These are phyloP conservation scores for Juglanconis juglandina DNA, from an alignment of 2,329 filamentous ascomycete species.

Conservation along the genomic window DNA sequence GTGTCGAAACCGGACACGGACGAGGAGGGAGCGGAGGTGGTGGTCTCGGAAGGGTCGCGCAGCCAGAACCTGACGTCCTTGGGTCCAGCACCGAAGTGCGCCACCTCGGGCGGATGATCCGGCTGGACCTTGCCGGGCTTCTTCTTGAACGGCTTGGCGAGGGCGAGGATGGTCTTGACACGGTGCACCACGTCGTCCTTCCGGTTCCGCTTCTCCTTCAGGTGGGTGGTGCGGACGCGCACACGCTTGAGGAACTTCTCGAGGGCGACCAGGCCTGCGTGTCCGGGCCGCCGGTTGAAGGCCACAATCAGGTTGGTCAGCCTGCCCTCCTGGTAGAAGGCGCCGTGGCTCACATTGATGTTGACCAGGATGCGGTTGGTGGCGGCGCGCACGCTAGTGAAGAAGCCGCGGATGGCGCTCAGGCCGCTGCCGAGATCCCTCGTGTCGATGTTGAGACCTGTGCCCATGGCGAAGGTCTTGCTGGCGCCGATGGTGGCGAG, in stretches of 20 bases:
- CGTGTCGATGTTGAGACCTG: background rate
- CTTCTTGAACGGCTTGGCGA: conserved; percentile 26
- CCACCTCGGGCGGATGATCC: conserved; percentile 25
- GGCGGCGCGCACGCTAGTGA: conserved; percentile 31
- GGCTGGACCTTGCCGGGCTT: conserved; percentile 29
- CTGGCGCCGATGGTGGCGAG: conserved; percentile 27
- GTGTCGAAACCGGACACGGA: background rate
- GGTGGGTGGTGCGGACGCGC: conserved; percentile 36
- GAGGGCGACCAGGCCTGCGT: conserved; percentile 19
- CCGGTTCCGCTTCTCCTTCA: conserved; percentile 28
- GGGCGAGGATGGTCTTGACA: conserved; percentile 34
- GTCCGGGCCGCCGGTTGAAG: background rate
- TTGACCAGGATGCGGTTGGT: conserved; percentile 34
- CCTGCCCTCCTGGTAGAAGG: conserved; percentile 29
- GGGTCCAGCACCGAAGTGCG: conserved; percentile 41
- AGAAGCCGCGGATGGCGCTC: conserved; percentile 31
- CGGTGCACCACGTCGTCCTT: conserved; percentile 33
- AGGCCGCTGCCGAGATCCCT: conserved; percentile 27
- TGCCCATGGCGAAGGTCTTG: conserved; percentile 26
- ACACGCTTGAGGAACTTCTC: conserved; percentile 36
- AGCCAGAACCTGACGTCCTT: conserved; percentile 54
- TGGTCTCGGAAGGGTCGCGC: conserved; percentile 20
- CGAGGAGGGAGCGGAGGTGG: background rate
- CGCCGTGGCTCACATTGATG: conserved; percentile 32
- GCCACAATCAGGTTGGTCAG: conserved; percentile 18